phyloP scores from a whole-genome alignment of 805 yeast species.

The Ogataea paradorogensis region DNA sequence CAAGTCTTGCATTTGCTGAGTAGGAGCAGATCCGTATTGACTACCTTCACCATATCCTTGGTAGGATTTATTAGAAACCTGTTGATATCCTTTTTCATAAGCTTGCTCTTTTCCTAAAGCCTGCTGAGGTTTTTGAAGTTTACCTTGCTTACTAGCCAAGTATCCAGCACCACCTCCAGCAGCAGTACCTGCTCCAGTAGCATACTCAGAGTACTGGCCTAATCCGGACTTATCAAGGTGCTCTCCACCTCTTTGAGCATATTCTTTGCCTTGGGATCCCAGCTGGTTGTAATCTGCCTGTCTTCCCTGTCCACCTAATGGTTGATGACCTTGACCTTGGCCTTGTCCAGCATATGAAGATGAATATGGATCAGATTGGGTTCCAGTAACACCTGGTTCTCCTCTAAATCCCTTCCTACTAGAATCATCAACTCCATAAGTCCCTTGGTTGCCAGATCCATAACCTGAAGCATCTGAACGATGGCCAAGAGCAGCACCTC shows the following conservation, averaged over 20 bases:
- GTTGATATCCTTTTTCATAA: neutral
- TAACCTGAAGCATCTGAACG: neutral
- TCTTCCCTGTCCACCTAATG: neutral
- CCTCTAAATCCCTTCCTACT: conserved; percentile 11
- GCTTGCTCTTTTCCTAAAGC: neutral
- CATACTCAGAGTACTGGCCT: conserved; percentile 10
- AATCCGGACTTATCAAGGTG: conserved; percentile 12
- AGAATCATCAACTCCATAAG: conserved; percentile 4
- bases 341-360: neutral
- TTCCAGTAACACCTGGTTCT: conserved; percentile 4
- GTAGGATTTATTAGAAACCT: neutral
- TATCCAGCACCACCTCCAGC: conserved; percentile 20
- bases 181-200: conserved; percentile 18
- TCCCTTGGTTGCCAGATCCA: conserved; percentile 2
- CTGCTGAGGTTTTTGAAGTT: too few species aligned
- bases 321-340: neutral
- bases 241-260: neutral
- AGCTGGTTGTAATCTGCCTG: neutral
- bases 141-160: conserved; percentile 7
- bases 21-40: neutral
- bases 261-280: conserved; percentile 9
- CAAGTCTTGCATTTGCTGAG: neutral
- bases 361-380: conserved; percentile 6
- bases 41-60: neutral
- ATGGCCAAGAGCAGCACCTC: conserved; percentile 4